phyloP scores from a whole-genome alignment of 768 basidiomycete genomes.

The Bullera alba region DNA sequence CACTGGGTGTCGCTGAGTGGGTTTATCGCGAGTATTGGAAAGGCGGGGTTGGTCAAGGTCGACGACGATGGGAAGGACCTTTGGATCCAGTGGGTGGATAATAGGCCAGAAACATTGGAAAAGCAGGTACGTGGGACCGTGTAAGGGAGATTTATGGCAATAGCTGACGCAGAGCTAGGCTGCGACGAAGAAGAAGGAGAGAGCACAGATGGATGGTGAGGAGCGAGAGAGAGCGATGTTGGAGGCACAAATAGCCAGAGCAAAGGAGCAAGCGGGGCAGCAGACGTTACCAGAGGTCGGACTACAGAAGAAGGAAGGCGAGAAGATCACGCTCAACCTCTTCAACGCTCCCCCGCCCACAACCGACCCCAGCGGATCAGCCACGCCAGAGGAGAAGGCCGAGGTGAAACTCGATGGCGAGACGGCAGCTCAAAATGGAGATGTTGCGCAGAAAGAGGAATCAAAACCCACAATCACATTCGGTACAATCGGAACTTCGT shows the following conservation, averaged over 20 bases:
- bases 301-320: constrained; percentile 37
- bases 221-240: constrained; percentile 84
- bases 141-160: constrained; percentile 59
- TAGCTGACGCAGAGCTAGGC: constrained; percentile 41
- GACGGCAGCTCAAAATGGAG: background rate
- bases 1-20: constrained; percentile 98
- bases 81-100: constrained; percentile 97
- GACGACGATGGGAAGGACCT: constrained; percentile 99
- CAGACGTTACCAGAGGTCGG: constrained; percentile 11
- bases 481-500: constrained; percentile 14
- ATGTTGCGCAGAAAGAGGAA: background rate
- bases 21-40: constrained; percentile 82
- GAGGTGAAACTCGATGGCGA: background rate
- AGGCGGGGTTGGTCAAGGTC: constrained; percentile 76
- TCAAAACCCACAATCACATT: constrained; percentile 8
- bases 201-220: constrained; percentile 85
- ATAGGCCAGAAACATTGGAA: constrained; percentile 83
- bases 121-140: constrained; percentile 62
- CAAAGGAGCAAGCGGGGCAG: constrained; percentile 47
- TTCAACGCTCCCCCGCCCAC: constrained; percentile 7
- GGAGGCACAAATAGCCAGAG: constrained; percentile 88
- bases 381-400: constrained; percentile 2
- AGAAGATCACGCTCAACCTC: constrained; percentile 34
- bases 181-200: constrained; percentile 67
- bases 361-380: background rate